Evolutionary conservation across 2,329 filamentous ascomycete species (phyloP).

Genomic region (Trichoderma harzianum): DNA sequence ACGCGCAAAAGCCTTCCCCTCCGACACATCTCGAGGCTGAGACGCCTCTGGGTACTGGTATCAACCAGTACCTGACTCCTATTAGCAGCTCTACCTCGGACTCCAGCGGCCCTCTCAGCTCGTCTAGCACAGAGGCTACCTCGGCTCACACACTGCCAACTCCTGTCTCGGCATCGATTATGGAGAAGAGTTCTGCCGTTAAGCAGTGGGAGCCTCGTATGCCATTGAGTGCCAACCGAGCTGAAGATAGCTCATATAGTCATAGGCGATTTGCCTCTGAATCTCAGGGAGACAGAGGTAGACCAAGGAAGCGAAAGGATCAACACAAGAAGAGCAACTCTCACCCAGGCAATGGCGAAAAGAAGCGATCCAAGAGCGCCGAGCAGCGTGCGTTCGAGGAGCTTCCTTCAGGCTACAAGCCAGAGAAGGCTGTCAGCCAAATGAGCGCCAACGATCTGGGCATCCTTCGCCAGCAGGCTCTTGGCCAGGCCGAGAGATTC

Average conservation of each 20-base stretch:
- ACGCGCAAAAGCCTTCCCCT: background rate
- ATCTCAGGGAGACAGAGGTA: constrained; percentile 56
- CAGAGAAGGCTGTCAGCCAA: constrained; percentile 48
- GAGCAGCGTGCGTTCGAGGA: constrained; percentile 58
- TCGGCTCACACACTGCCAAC: constrained; percentile 44
- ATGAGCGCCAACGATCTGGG: constrained; percentile 48
- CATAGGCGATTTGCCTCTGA: constrained; percentile 57
- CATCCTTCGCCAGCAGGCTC: constrained; percentile 56
- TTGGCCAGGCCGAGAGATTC: constrained; percentile 60
- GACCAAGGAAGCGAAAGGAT: constrained; percentile 54
- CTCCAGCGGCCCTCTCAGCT: constrained; percentile 40
- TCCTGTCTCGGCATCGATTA: constrained; percentile 47
- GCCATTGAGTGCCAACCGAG: background rate
- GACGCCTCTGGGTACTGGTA: constrained; percentile 43
- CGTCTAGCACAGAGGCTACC: constrained; percentile 37
- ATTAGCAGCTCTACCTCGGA: constrained; percentile 36
- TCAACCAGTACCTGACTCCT: constrained; percentile 40
- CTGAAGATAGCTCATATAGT: constrained; percentile 19
- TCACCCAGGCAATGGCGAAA: constrained; percentile 37
- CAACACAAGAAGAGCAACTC: constrained; percentile 37
- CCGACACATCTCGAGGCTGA: constrained; percentile 44
- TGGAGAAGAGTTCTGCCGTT: constrained; percentile 43
- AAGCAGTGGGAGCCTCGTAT: constrained; percentile 41
- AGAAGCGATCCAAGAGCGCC: constrained; percentile 46
- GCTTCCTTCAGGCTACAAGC: constrained; percentile 56